Evolutionary conservation across 2,329 filamentous ascomycete genomes (phyloP), one percentile per base, ranked within the genome.

Genomic region (Mycosphaerella sp.): DNA sequence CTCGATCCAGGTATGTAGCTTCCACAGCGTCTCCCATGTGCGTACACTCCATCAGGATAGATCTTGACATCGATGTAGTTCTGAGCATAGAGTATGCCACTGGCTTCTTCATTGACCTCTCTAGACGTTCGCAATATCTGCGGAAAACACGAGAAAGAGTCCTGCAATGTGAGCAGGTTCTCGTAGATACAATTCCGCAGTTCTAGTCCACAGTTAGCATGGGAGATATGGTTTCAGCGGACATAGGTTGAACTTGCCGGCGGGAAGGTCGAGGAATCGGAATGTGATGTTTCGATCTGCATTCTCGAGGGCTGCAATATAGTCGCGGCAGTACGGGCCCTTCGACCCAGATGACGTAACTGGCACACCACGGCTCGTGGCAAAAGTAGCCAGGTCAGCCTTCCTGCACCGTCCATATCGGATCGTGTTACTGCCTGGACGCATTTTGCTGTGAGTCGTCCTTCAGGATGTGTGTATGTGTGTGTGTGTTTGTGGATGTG

Each of bases 61-160:
- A 58, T 40, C 54, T 77, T 72, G 1, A 75, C 73, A 44, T 73
- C 66, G 66, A 77, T 77, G 18, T 68, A 67, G 61, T 76, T 74
- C n/a, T 59, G 58, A 6, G 68, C 66, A 57, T 77, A 78, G 6
- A 77, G 66, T 2, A 77, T 64, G 18, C 66, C 62, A 0, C 59
- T 60, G 1, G 70, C 71, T 66, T 75, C 73, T 14, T 60, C 32
- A 56, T 71, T 60, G 51, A 71, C 65, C 25, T 65, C 65, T 16
- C 61, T 65, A 56, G 67, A 73, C 13, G 69, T 69, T 3, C 55
- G 50, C 4, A 75, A 64, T 44, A 75, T 67, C 17, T 63, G 58
- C 3, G 71, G 65, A 57, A 70, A 62, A 25, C 76, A 62, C 56
- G 70, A 60, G 16, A 44, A 53, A 7, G 50, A 53, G 14, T 54